phyloP scores from a whole-genome alignment of 805 yeast species.

The Pichia thaimueangensis region DNA sequence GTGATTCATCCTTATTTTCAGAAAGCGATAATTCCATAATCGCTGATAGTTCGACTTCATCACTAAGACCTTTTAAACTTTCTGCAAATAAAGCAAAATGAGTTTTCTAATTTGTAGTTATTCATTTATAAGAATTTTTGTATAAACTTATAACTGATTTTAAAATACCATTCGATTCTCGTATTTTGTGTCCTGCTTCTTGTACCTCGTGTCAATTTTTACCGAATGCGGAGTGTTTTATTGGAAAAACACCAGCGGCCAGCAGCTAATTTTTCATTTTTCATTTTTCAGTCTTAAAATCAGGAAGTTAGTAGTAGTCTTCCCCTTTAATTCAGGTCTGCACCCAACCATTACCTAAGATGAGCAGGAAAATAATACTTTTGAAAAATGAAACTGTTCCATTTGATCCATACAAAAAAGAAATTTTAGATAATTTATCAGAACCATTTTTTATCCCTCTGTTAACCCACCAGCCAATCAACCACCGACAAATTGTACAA shows the following conservation, averaged over 20 bases:
- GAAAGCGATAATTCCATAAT: neutral
- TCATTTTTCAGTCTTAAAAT: neutral
- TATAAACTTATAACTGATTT: neutral
- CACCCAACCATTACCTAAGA: neutral
- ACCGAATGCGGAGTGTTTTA: too few species aligned
- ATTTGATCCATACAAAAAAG: constrained; percentile 54
- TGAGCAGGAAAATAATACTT: constrained; percentile 36
- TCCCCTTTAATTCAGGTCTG: neutral
- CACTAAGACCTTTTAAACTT: constrained; percentile 12
- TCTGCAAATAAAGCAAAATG: neutral
- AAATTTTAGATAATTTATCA: constrained; percentile 32
- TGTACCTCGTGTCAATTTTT: too few species aligned
- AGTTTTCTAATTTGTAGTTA: neutral
- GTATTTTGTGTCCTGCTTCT: too few species aligned
- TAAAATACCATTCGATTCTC: too few species aligned
- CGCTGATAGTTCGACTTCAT: neutral
- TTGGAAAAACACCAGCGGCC: too few species aligned
- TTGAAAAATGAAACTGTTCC: constrained; percentile 71
- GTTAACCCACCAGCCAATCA: constrained; percentile 55
- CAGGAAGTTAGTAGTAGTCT: neutral
- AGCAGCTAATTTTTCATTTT: too few species aligned
- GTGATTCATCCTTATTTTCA: constrained; percentile 8
- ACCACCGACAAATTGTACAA: constrained; percentile 37
- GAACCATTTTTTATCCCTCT: constrained; percentile 63
- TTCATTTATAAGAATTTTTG: neutral